Conservation (phyloP, 2,329 filamentous ascomycete species). For the Akanthomyces uredinophilus region DNA sequence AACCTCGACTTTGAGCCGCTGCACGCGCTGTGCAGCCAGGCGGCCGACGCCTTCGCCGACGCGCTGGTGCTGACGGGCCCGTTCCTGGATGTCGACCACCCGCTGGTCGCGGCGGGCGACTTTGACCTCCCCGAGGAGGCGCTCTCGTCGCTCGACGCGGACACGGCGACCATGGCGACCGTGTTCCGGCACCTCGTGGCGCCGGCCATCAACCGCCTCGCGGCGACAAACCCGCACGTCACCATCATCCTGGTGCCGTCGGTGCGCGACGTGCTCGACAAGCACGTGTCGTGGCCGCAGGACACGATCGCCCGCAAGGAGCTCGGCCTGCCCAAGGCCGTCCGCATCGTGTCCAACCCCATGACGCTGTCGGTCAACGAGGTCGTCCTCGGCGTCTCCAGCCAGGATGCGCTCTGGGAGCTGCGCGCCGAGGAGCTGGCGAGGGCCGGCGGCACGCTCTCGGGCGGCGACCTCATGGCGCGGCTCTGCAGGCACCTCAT, state of each 20-base stretch:
- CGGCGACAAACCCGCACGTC: constrained; percentile 64
- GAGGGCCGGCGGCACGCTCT: constrained; percentile 15
- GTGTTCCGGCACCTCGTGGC: constrained; percentile 80
- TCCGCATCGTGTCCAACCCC: constrained; percentile 78
- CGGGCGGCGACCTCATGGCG: constrained; percentile 53
- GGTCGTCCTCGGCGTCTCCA: constrained; percentile 72
- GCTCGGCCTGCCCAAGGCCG: constrained; percentile 72
- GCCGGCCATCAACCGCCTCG: constrained; percentile 65
- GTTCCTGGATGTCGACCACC: constrained; percentile 89
- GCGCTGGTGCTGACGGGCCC: constrained; percentile 76
- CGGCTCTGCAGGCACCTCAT: constrained; percentile 73
- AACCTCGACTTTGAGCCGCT: constrained; percentile 88
- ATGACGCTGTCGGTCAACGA: constrained; percentile 89
- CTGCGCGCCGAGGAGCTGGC: constrained; percentile 65
- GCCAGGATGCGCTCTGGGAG: constrained; percentile 80
- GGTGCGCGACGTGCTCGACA: constrained; percentile 73
- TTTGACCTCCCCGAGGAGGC: constrained; percentile 68
- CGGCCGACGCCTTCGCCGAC: constrained; percentile 70
- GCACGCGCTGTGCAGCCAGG: constrained; percentile 72
- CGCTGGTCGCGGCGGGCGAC: constrained; percentile 74
- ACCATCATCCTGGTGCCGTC: constrained; percentile 81
- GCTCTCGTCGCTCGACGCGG: constrained; percentile 54
- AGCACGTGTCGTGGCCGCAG: constrained; percentile 80
- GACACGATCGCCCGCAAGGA: constrained; percentile 61
- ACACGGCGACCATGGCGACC: constrained; percentile 73